phyloP scores from a whole-genome alignment of 2,329 filamentous ascomycete species.

The Pezicula radicicola region DNA sequence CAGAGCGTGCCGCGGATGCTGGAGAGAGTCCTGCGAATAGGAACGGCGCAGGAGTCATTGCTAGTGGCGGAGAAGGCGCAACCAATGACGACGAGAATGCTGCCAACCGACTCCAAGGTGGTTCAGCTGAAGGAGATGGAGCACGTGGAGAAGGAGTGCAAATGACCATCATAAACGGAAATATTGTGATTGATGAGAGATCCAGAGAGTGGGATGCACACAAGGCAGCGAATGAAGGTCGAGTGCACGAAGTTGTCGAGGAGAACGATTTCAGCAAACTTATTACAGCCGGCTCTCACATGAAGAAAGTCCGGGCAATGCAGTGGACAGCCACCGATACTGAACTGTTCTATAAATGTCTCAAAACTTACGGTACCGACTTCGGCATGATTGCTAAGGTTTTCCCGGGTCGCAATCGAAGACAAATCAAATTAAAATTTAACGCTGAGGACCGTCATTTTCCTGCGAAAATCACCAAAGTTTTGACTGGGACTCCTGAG shows the following conservation, averaged over 20 bases:
- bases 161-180: conserved; percentile 66
- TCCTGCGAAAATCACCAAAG: conserved; percentile 59
- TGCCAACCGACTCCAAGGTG: too few relatives aligned
- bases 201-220: conserved; percentile 68
- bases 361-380: conserved; percentile 77
- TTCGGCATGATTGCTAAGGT: conserved; percentile 77
- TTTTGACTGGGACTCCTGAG: conserved; percentile 58
- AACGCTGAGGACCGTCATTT: conserved; percentile 72
- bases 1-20: conserved; percentile 26
- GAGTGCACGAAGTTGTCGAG: conserved; percentile 59
- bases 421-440: conserved; percentile 79
- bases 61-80: neutral
- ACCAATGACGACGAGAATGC: too few relatives aligned
- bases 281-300: conserved; percentile 67
- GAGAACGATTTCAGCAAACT: conserved; percentile 76
- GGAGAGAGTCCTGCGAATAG: neutral
- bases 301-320: conserved; percentile 61
- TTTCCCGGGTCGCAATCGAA: conserved; percentile 69
- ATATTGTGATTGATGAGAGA: conserved; percentile 68
- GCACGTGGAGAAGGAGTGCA: neutral
- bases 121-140: too few relatives aligned
- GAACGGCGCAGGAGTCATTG: neutral
- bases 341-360: conserved; percentile 71
- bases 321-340: conserved; percentile 71
- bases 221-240: conserved; percentile 50